phyloP scores from a whole-genome alignment of 1,139 yeast species.

The Yamadazyma oceani region DNA sequence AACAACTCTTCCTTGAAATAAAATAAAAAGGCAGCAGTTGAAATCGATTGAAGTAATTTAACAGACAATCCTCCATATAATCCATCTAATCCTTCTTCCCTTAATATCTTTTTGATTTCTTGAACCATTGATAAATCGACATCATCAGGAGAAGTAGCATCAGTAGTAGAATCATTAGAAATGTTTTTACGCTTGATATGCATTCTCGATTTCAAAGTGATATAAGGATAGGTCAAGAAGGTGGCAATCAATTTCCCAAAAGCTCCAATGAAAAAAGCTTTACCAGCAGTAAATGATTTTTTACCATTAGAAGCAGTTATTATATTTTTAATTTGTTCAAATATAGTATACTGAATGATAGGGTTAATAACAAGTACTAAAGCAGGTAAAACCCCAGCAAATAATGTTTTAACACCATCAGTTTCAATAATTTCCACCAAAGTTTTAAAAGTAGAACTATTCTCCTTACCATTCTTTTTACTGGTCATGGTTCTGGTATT shows the following conservation, averaged over 20 bases:
- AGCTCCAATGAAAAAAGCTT: slow-evolving; percentile 87
- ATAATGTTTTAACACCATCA: slow-evolving; percentile 73
- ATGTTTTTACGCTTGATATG: slow-evolving; percentile 58
- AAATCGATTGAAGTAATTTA: slow-evolving; percentile 78
- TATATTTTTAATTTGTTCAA: slow-evolving; percentile 77
- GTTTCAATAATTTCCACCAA: slow-evolving; percentile 61
- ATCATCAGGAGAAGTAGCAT: slow-evolving; percentile 16
- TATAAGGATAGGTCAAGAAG: slow-evolving; percentile 83
- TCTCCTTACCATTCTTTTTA: slow-evolving; percentile 33
- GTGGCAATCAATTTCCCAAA: slow-evolving; percentile 88
- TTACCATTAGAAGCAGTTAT: slow-evolving; percentile 56
- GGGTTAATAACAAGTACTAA: slow-evolving; percentile 84
- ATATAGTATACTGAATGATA: slow-evolving; percentile 86
- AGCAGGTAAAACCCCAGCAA: slow-evolving; percentile 87
- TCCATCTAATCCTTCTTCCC: slow-evolving; percentile 70
- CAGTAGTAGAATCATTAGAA: slow-evolving; percentile 6
- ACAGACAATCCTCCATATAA: slow-evolving; percentile 81
- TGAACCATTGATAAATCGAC: slow-evolving; percentile 40
- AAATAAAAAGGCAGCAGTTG: slow-evolving; percentile 88
- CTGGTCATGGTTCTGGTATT: slow-evolving; percentile 81
- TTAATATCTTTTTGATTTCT: slow-evolving; percentile 52
- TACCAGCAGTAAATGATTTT: slow-evolving; percentile 51
- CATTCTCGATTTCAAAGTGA: slow-evolving; percentile 86
- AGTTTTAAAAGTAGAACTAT: slow-evolving; percentile 49
- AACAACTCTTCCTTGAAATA: slow-evolving; percentile 87